phyloP scores from a whole-genome alignment of 345 rosid genomes.

The Hypericum perforatum region DNA sequence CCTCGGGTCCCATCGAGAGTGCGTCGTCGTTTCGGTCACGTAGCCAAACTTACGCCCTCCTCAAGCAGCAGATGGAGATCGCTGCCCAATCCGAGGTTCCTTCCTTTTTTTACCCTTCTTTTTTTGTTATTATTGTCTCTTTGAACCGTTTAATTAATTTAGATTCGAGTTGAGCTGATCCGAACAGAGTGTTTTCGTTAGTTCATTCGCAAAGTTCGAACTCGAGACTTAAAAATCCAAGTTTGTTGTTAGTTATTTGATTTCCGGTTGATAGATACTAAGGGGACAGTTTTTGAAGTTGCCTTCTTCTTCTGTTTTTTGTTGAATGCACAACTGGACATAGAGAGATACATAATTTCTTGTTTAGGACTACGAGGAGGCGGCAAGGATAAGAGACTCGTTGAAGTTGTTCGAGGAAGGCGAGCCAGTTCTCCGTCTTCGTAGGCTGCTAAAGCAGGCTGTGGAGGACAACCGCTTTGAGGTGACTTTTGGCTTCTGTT shows the following conservation, averaged over 20 bases:
- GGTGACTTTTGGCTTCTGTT: conserved; percentile 24
- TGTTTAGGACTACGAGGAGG: conserved; percentile 53
- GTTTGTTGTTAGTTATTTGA: too few relatives aligned
- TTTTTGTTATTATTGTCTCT: too few relatives aligned
- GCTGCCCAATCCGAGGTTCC: conserved; percentile 56
- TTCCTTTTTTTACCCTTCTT: neutral
- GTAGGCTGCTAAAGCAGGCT: conserved; percentile 49
- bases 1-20: conserved; percentile 2
- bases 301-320: too few relatives aligned
- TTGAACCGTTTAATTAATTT: too few relatives aligned
- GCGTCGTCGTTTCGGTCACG: conserved; percentile 25
- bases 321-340: too few relatives aligned
- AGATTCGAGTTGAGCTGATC: too few relatives aligned
- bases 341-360: too few relatives aligned
- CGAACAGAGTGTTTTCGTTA: too few relatives aligned
- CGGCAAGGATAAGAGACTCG: conserved; percentile 59
- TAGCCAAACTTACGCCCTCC: conserved; percentile 48
- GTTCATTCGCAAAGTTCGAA: too few relatives aligned
- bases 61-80: conserved; percentile 59
- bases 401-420: conserved; percentile 52
- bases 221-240: too few relatives aligned
- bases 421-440: conserved; percentile 49
- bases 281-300: too few relatives aligned
- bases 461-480: conserved; percentile 43
- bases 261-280: too few relatives aligned